Conservation (phyloP, 441 rosid genomes). For the Isatis lusitanica region DNA sequence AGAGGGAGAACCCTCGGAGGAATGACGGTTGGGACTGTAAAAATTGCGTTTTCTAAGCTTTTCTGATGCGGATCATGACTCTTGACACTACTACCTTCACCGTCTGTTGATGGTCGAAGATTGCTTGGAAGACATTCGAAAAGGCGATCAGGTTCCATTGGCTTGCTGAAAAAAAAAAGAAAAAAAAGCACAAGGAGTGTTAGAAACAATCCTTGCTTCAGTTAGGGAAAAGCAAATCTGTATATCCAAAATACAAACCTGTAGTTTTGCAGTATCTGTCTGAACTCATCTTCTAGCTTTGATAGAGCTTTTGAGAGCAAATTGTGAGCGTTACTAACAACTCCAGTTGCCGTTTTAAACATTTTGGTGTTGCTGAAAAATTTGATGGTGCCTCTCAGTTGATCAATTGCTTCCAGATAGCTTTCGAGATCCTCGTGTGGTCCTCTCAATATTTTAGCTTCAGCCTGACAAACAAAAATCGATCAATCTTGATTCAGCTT, state of each 20-base stretch:
- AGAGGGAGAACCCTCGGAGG: slow-evolving; percentile 85
- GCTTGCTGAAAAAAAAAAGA: slow-evolving; percentile 64
- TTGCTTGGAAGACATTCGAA: slow-evolving; percentile 86
- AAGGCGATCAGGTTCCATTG: slow-evolving; percentile 87
- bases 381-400: slow-evolving; percentile 60
- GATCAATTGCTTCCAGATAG: slow-evolving; percentile 89
- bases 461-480: slow-evolving; percentile 54
- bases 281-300: slow-evolving; percentile 94
- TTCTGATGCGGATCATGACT: slow-evolving; percentile 53
- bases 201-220: neutral
- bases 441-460: slow-evolving; percentile 94
- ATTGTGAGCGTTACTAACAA: slow-evolving; percentile 65
- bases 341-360: slow-evolving; percentile 63
- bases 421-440: slow-evolving; percentile 95
- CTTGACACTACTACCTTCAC: slow-evolving; percentile 44
- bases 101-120: slow-evolving; percentile 64
- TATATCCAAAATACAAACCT: slow-evolving; percentile 45
- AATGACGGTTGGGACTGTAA: slow-evolving; percentile 74
- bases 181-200: neutral
- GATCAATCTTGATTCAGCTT: neutral
- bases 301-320: slow-evolving; percentile 77
- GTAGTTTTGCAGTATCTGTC: slow-evolving; percentile 68
- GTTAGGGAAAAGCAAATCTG: neutral
- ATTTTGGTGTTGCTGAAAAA: slow-evolving; percentile 62
- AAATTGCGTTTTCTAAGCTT: slow-evolving; percentile 62